Percentiles rank a stretch among this genome's conserved stretches.
Conservation (phyloP, 495 filamentous ascomycete genomes). For the Baudoinia panamericana region DNA sequence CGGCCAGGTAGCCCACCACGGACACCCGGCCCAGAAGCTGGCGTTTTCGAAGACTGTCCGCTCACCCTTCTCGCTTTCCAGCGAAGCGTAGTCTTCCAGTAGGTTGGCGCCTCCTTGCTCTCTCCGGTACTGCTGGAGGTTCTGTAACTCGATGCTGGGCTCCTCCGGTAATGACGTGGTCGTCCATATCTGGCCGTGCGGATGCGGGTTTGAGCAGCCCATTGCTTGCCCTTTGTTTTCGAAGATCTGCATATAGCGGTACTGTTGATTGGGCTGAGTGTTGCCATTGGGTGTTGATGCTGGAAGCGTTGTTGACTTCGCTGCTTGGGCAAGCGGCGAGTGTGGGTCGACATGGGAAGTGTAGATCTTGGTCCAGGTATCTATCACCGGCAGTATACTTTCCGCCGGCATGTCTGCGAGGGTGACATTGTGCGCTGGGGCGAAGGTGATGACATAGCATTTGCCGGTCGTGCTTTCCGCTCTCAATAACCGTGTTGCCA, state of each 20-base stretch:
- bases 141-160: conserved; percentile 58
- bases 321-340: conserved; percentile 47
- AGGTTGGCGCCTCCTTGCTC: conserved; percentile 61
- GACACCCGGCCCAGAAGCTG: conserved; percentile 70
- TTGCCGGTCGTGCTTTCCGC: conserved; percentile 83
- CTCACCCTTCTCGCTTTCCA: conserved; percentile 71
- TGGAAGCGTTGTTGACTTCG: conserved; percentile 36
- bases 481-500: conserved; percentile 65
- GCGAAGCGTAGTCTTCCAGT: conserved; percentile 70
- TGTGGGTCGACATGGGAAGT: conserved; percentile 58
- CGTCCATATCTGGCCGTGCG: conserved; percentile 93
- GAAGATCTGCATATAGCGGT: conserved; percentile 97
- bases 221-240: conserved; percentile 97
- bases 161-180: conserved; percentile 83
- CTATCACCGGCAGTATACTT: conserved; percentile 61
- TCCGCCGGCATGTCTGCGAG: conserved; percentile 66
- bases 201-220: conserved; percentile 98
- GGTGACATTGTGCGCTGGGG: conserved; percentile 76
- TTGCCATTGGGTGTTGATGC: conserved; percentile 34
- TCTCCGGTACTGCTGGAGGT: conserved; percentile 60
- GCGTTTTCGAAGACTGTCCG: conserved; percentile 78
- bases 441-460: conserved; percentile 96
- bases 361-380: conserved; percentile 84
- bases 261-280: conserved; percentile 55
- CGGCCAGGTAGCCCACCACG: conserved; percentile 96